Evolutionary conservation across 768 basidiomycete species (phyloP), one percentile per base, ranked within the genome.

Genomic region (Russula lepida): DNA sequence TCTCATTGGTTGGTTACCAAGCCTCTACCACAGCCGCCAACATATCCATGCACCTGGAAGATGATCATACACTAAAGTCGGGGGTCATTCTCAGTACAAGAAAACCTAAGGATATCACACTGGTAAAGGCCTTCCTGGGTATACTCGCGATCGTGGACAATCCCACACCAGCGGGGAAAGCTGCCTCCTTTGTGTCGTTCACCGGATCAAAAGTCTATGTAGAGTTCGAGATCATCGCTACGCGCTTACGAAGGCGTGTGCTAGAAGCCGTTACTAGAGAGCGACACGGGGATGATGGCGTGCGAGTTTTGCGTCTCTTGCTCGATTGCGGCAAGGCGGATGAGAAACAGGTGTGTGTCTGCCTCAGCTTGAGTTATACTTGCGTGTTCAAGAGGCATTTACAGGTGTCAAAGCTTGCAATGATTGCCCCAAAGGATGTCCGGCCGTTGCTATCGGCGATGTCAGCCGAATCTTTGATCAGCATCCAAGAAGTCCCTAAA

Each of bases 401-500:
- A 15, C 66, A 98, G 95, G 85, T 99, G 51, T 89, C 92, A 32
- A 95, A 95, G 72, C 78, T 88, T 53, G 90, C 92, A 19, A 92
- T 99, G 90, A 88, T 98, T 79, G 82, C 91, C 2, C 79, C 88
- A 35, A 92, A 91, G 71, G 89, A 93, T 64, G 87, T 90, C 56
- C 85, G 95, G 55, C 85, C 87, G 12, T 74, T 92, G 48, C 77
- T 98, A 56, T 81, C 89, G 21, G 82, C 84, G 3, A 81, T 99
- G 53, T 85, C 92, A 13, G 78, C 85, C 2, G 86, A 95, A 69
- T 86, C 84, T 35, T 70, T 98, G 56, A 85, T 98, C 67, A 92
- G 89, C 69, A 86, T 89, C 12, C 93, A 97, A 75, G 95, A 98
- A 73, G 87, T 98, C 2, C 89, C 97, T 5, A 89, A 88, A 73